Conservation (phyloP, 2,329 filamentous ascomycete genomes). For the Penicillium sp. region DNA sequence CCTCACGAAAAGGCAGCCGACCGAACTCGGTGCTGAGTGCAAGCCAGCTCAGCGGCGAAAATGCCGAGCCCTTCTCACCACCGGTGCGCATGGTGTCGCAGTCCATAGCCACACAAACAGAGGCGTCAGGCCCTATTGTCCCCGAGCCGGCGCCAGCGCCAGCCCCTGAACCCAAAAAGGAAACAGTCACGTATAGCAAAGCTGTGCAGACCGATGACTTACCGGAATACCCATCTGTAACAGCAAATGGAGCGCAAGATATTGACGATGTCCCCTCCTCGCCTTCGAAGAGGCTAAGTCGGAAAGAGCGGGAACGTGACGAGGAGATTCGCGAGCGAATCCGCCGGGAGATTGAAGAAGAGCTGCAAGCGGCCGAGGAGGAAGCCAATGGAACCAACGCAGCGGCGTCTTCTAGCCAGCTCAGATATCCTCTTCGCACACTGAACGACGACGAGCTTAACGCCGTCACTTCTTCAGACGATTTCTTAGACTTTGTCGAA, state of each 20-base stretch:
- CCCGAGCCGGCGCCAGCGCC: slow-evolving; percentile 72
- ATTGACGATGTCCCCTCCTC: slow-evolving; percentile 52
- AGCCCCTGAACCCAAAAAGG: slow-evolving; percentile 48
- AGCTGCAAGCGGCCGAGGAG: slow-evolving; percentile 67
- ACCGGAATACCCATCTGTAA: slow-evolving; percentile 51
- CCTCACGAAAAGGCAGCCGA: slow-evolving; percentile 59
- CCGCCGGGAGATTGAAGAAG: slow-evolving; percentile 86
- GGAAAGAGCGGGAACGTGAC: slow-evolving; percentile 75
- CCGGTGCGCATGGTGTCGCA: slow-evolving; percentile 38
- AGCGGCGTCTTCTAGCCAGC: slow-evolving; percentile 38
- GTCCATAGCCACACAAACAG: slow-evolving; percentile 59
- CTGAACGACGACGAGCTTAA: slow-evolving; percentile 81
- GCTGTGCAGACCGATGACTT: slow-evolving; percentile 85
- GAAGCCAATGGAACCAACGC: slow-evolving; percentile 26
- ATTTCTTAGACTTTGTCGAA: slow-evolving; percentile 94
- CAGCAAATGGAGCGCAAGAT: slow-evolving; percentile 55
- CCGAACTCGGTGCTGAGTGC: slow-evolving; percentile 83
- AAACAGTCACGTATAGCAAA: slow-evolving; percentile 95
- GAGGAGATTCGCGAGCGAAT: slow-evolving; percentile 85
- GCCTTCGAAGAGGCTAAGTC: slow-evolving; percentile 67
- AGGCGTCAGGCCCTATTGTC: slow-evolving; percentile 68
- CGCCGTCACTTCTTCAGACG: slow-evolving; percentile 85
- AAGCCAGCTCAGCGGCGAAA: slow-evolving; percentile 74
- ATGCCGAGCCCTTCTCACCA: slow-evolving; percentile 33
- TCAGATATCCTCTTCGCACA: slow-evolving; percentile 70